Base-by-base conservation (phyloP, 441 rosid species). In the Populus hybrid region DNA sequence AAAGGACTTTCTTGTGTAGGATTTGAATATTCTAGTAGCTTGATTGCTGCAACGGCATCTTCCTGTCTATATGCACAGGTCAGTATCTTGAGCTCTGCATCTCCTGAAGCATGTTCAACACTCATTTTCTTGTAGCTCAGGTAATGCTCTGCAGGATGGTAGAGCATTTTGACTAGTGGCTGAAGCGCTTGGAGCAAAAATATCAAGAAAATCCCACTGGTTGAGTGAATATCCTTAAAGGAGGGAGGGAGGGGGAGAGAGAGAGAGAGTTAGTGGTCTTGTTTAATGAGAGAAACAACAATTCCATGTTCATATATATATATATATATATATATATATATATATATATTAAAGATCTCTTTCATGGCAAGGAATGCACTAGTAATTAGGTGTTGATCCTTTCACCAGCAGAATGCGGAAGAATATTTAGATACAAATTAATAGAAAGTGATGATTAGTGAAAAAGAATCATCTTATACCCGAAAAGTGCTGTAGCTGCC, bases 121-220 rank as follows among this genome's bases (percentile, higher is more conserved):
- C 74, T 69, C 61, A 84, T 80, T 77, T 65, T 78, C 66, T 53
- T 64, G 74, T 80, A 69, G 36, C 84, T 80, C 26, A 64, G 45
- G 74, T 71, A 80, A 56, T 26, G 72, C 74, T 61, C 74, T n/a
- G 78, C 79, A 9, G 83, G 80, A 75, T 76, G 68, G 28, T 78
- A 77, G 3, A 86, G 77, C 23, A 59, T 59, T 42, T 72, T 78
- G 24, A 80, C 73, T 1, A 80, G 69, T 7, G 87, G 82, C 11
- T 45, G 35, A 21, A 74, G 14, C 7, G 75, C 72, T 65, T 83
- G 70, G 1, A 74, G 10, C 3, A 74, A 0, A 21, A 84, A 28
- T 24, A 79, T 70, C n/a, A 59, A 0, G 18, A 74, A 20, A 7
- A 73, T 18, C 7, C 67, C 64, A 20, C 59, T 59, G 28, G 73